These are phyloP conservation scores for Nicotiana undulata DNA, from an alignment of 257 asterid genomes.

Conservation along the genomic window DNA sequence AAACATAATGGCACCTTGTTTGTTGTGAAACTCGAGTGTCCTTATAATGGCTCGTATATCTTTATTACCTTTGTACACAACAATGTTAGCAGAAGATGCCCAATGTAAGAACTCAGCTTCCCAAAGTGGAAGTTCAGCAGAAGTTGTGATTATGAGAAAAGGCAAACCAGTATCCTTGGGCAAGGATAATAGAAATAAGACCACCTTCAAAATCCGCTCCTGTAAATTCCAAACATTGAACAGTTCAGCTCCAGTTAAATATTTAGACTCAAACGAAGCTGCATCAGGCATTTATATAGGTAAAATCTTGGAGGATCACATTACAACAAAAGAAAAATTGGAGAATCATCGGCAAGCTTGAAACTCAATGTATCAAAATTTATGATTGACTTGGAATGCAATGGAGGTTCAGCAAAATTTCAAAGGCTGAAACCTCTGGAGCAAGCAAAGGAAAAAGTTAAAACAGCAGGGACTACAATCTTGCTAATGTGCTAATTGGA, in stretches of 20 bases:
- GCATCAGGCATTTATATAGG: neutral
- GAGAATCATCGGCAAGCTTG: constrained; percentile 3
- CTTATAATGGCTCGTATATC: constrained; percentile 17
- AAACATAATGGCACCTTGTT: constrained; percentile 23
- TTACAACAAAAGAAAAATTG: neutral
- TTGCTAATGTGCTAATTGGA: neutral
- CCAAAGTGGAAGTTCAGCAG: constrained; percentile 16
- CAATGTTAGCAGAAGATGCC: constrained; percentile 9
- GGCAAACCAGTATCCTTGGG: constrained; percentile 13
- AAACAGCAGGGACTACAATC: neutral
- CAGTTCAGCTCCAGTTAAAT: neutral
- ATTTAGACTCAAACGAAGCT: neutral
- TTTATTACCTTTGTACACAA: constrained; percentile 21
- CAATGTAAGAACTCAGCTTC: constrained; percentile 27
- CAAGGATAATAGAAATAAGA: constrained; percentile 18
- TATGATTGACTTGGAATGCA: neutral
- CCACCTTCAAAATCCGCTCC: constrained; percentile 22
- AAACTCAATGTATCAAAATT: neutral
- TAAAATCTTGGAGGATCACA: neutral
- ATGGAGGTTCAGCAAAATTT: neutral
- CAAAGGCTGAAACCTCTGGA: neutral
- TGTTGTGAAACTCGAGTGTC: constrained; percentile 19
- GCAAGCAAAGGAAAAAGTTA: neutral
- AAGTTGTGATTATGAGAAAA: constrained; percentile 20
- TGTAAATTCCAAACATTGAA: constrained; percentile 4